Evolutionary conservation across 1,139 yeast species (phyloP).

Genomic region (Magnusiomyces paraingens): DNA sequence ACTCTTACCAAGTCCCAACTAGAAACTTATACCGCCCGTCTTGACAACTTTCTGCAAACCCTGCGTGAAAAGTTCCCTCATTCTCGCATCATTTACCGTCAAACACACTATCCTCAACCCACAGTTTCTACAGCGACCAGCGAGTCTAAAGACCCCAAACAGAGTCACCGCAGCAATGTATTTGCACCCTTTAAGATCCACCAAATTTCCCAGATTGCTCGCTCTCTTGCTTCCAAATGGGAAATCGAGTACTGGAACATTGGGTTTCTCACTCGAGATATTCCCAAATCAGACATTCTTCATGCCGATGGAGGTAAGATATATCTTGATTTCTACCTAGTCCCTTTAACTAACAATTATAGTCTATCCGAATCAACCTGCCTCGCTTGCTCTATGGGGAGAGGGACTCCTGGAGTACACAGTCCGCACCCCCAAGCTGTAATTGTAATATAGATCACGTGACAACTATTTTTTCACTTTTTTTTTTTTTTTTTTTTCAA

Average conservation of each 20-base stretch:
- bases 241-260: constrained; percentile 17
- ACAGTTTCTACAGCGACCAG: not conserved
- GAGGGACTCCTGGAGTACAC: constrained; percentile 12
- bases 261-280: constrained; percentile 15
- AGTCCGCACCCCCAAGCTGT: constrained; percentile 9
- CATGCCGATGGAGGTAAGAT: constrained; percentile 16
- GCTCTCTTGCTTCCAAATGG: constrained; percentile 3
- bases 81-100: constrained; percentile 15
- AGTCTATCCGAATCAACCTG: constrained; percentile 11
- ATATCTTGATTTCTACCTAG: not conserved
- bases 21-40: constrained; percentile 11
- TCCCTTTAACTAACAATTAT: not conserved
- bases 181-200: constrained; percentile 15
- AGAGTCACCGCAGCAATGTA: not conserved
- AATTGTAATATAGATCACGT: not conserved
- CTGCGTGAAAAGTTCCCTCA: constrained; percentile 7
- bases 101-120: constrained; percentile 12
- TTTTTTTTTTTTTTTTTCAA: not conserved
- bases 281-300: constrained; percentile 14
- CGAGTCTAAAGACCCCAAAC: not conserved
- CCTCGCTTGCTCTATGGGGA: constrained; percentile 12
- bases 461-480: not conserved
- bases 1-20: constrained; percentile 5
- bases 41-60: constrained; percentile 8
- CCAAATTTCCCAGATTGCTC: constrained; percentile 17